Base-by-base conservation (phyloP, 345 rosid species). In the Rhizophora apiculata region DNA sequence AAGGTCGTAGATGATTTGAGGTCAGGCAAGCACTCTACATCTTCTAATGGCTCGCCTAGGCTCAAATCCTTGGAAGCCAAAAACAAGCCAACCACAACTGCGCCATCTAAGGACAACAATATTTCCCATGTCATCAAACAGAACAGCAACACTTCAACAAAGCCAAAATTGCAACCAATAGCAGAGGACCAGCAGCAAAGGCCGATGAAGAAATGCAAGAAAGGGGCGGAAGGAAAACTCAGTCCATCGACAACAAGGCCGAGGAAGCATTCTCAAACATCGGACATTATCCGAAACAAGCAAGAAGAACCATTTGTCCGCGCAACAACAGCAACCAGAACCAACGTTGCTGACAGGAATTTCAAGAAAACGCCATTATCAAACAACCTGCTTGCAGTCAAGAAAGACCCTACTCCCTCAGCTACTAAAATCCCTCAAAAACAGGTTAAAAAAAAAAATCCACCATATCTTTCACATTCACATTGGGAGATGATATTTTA, bases 401-500 rank as follows among this genome's bases (percentile, higher is more conserved):
- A 87, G 83, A 95, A 80, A 83, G 87, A 84, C 60, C 85, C 91
- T 29, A 81, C 85, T 72, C 87, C 92, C 52, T 84, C 85, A 7
- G 82, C 82, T 36, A 82, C 86, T 18, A 78, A 78, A 73, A 72
- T 81, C 64, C 86, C 83, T 65, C 82, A 71, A 51, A 87, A 88
- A 60, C 90, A 84, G 88, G 97, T 89, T 24, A 24, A 79, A 8
- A 3, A 26, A 54, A 8, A 34, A 7, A 8, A 1, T 69, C 21
- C 3, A 43, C 49, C 49, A 43, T 43, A 1, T 43, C 13, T 43
- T 15, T 39, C 48, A 9, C 15, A 7, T 34, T 34, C 9, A 18
- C 49, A 11, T 18, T 43, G 13, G 5, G 18, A 43, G 49, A 43
- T 43, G 16, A 43, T 13, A 43, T 13, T 43, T 13, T 43, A 34